Base-by-base conservation (phyloP, 2,329 filamentous ascomycete species). In the Hypomyces rosellus region DNA sequence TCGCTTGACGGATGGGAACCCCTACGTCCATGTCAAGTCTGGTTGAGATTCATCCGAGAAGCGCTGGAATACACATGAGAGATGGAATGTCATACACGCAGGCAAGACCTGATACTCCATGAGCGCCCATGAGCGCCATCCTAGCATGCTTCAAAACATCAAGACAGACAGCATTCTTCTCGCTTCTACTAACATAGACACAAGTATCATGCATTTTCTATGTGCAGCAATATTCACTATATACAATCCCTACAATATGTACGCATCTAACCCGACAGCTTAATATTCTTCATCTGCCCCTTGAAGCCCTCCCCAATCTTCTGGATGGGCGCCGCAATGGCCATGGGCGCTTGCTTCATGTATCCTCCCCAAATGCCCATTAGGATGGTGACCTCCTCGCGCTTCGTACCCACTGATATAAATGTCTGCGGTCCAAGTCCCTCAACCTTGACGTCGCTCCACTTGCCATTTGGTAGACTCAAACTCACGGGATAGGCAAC, bases 281-380 rank as follows among this genome's bases (percentile, higher is more conserved):
- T 52, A 2, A 52, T 52, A 30, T 50, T 25, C 42, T 50, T 52
- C 47, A 52, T 52, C 33, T 46, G 43, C 1, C 50, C 50, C 20
- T 50, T 50, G 11, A 52, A 15, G 2, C 50, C 50, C 8, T 50
- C 12, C 12, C 50, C 50, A 30, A 52, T 52, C n/a, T 22, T 40
- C 33, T 45, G 20, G 22, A 52, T 37, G 14, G 50, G 50, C 42
- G 50, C 50, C 14, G 45, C 47, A 38, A 52, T 52, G 2, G 47
- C 48, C 51, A 50, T 53, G 3, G 51, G 51, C 22, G 37, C 48
- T 30, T 46, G 25, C 30, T 46, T 30, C 51, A 53, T 50, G 7
- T 50, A 46, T 22, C 48, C 47, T 47, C 51, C 51, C 51, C 51
- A 53, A 6, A 53, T 53, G n/a, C 51, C 51, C 51, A 53, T 53